Base-by-base conservation (phyloP, 345 rosid genomes). In the Pelargonium nanum region DNA sequence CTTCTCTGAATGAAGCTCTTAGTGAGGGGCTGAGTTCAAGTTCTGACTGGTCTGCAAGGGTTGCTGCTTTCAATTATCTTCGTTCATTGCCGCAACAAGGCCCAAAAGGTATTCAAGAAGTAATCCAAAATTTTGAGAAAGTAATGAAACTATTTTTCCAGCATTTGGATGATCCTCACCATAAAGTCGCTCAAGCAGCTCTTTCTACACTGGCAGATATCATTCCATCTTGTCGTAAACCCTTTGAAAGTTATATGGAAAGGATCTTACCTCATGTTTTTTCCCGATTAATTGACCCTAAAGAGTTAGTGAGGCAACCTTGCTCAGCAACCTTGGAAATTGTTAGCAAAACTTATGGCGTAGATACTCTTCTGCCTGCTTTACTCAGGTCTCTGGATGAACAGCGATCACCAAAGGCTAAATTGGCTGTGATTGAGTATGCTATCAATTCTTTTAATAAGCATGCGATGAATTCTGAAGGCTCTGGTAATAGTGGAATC, bases 121-220 rank as follows among this genome's bases (percentile, higher is more conserved):
- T 89, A 63, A 71, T 84, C 57, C 99, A 89, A 76, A 87, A 72
- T 73, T 89, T 93, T 50, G 99, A 93, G 84, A 93, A 93, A 75
- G 96, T 93, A 65, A 93, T 93, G 99, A 93, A 93, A 78, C 81
- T 93, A 55, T 93, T 89, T 75, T 89, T 93, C 75, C 94, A 87
- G 81, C 99, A 93, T 69, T 77, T 93, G 76, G 96, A 93, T 78
- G 99, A 93, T 78, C 99, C 99, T 52, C 99, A 93, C 75, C 99
- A 89, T 80, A 93, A 93, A 77, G 99, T 89, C 59, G 99, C 99
- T 22, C 99, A 93, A 76, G 99, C 99, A 74, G 97, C 99, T 73
- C 83, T 93, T 58, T 85, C 97, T 26, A 83, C 97, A 24, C 95
- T 93, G 17, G 95, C 97, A 25, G 97, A 89, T 72, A 81, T 93